Base-by-base conservation (phyloP, 345 rosid genomes). In the Xanthoceras sorbifolium region DNA sequence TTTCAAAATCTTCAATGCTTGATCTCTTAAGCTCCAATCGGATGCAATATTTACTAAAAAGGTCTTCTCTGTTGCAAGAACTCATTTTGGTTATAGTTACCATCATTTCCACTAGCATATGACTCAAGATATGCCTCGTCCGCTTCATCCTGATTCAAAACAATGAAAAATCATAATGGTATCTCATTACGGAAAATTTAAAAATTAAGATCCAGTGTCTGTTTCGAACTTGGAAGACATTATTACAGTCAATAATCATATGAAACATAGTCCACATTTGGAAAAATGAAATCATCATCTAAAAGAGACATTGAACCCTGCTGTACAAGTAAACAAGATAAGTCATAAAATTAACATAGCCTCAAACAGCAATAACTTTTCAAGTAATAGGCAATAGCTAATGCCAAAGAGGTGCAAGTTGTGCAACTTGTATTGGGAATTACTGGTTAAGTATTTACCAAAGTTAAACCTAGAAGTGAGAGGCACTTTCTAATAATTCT, bases 141-240 rank as follows among this genome's bases (percentile, higher is more conserved):
- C 52, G 77, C 77, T 70, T 82, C 79, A 11, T 71, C 89, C 89
- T 80, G 78, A 36, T 71, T 71, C 61, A 18, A 28, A 42, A 64
- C 6, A 69, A 48, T 8, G 36, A 64, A 34, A 65, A 34, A 32
- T 26, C 65, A 22, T 36, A 42, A 42, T 62, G 60, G 28, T 28
- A 50, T 50, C 48, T n/a, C 34, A 31, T 7, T 57, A 55, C 1
- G 42, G 32, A 15, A 20, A 28, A 40, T 28, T 38, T 12, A 23
- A 60, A 46, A 22, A 17, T 36, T 36, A 72, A 9, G 10, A 72
- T 42, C 57, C 42, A 42, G 4, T 22, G 15, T 32, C 23, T 34
- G 50, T 17, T 42, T 22, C 54, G 26, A 60, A 42, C 34, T 61
- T 36, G 34, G 55, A 60, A 25, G 40, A 61, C 23, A 17, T 6